phyloP scores from a whole-genome alignment of 805 yeast genomes.

The Kodamaea lidongshanica region DNA sequence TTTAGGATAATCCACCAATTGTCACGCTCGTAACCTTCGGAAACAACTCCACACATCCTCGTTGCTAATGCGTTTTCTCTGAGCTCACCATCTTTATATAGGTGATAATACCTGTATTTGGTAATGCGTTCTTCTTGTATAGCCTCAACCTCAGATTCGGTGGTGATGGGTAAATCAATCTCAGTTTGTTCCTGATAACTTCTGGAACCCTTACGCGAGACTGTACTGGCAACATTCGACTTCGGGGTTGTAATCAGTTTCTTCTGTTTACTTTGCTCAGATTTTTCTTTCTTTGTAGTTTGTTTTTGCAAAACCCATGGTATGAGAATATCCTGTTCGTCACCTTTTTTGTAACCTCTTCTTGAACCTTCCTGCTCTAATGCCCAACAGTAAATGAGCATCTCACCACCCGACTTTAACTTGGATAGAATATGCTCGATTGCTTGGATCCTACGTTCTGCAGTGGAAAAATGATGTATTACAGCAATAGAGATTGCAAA shows the following conservation, averaged over 20 bases:
- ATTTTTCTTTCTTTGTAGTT: conserved; percentile 26
- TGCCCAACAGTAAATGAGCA: conserved; percentile 93
- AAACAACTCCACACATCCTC: conserved; percentile 57
- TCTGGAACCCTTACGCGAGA: background rate
- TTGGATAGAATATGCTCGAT: conserved; percentile 60
- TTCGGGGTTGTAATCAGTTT: background rate
- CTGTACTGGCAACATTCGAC: conserved; percentile 9
- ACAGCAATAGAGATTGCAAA: conserved; percentile 96
- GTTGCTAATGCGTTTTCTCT: conserved; percentile 63
- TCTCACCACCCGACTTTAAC: conserved; percentile 55
- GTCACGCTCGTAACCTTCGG: conserved; percentile 83
- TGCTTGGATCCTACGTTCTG: conserved; percentile 71
- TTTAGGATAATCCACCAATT: conserved; percentile 72
- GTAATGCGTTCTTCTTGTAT: conserved; percentile 32
- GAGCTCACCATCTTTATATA: conserved; percentile 80
- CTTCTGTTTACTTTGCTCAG: conserved; percentile 2
- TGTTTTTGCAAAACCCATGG: conserved; percentile 83
- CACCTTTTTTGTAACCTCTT: conserved; percentile 86
- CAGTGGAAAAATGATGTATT: conserved; percentile 89
- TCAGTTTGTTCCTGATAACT: conserved; percentile 1
- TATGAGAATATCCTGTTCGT: conserved; percentile 88
- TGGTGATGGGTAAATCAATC: too few relatives aligned
- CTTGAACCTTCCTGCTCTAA: conserved; percentile 83
- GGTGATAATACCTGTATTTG: conserved; percentile 80
- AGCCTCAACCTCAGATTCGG: background rate